Base-by-base conservation (phyloP, 2,329 filamentous ascomycete genomes). In the Chaetomium strumarium region DNA sequence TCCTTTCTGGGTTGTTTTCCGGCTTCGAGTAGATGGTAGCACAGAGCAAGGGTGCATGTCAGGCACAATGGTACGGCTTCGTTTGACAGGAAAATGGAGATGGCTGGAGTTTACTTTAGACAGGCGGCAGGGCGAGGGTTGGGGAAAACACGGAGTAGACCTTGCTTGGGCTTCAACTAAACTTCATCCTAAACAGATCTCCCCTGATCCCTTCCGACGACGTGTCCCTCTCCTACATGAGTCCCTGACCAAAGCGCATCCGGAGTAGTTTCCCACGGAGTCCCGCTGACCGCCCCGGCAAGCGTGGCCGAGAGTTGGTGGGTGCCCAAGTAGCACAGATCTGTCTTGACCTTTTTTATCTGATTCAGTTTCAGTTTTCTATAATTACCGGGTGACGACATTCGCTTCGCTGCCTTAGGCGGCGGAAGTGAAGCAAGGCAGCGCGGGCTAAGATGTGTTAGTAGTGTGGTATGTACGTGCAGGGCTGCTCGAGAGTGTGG, bases 291-390 rank as follows among this genome's bases (percentile, higher is more conserved):
- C 17, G 24, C 37, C 14, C n/a, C 31, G 17, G 19, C 31, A 13
- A 13, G 9, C 17, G 17, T 31, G n/a, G 12, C 16, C 17, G 19
- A 8, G 24, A 17, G 47, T 24, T 4, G 24, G 24, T 24, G 39
- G 8, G 31, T 19, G 39, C 47, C 39, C 39, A 40, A 31, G 42
- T 51, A 36, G 37, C 34, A 51, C 49, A 51, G 49, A 51, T 46
- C 49, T 51, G 49, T 46, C 14, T 36, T n/a, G n/a, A n/a, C n/a
- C n/a, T n/a, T n/a, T n/a, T n/a, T n/a, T n/a, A n/a, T 40, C 5
- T 17, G 33, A 42, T 33, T 46, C 37, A 37, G 16, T 37, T 37
- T 3, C 34, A n/a, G 34, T 2, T n/a, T 8, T 37, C 13, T 2
- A 8, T n/a, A n/a, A n/a, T 9, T 37, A 8, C 13, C 34, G 13